Percentiles rank a stretch among this genome's conserved stretches.
Evolutionary conservation across 2,329 filamentous ascomycete species (phyloP).

Genomic region (Cryphonectria parasitica): DNA sequence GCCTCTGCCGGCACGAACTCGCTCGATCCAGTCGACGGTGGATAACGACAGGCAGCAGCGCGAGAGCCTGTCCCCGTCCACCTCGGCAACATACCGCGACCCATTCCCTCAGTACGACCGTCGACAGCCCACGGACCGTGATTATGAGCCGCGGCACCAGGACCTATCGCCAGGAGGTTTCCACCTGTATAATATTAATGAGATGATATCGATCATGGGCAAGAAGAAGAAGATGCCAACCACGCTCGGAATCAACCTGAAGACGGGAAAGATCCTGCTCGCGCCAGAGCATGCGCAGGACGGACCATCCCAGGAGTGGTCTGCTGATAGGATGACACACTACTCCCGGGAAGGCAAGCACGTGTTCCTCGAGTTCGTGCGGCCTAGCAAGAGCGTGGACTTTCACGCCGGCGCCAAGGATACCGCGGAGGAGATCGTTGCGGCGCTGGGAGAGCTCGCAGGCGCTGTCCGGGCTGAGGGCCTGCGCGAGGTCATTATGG

Average conservation of each 20-base stretch:
- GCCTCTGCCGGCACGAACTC: conserved; percentile 63
- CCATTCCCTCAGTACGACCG: conserved; percentile 34
- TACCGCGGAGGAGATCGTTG: conserved; percentile 91
- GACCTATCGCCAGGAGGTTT: conserved; percentile 76
- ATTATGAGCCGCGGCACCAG: conserved; percentile 37
- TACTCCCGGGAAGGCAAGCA: conserved; percentile 98
- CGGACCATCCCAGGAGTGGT: conserved; percentile 89
- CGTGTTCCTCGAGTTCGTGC: conserved; percentile 90
- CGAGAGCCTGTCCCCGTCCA: conserved; percentile 39
- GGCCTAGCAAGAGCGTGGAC: conserved; percentile 92
- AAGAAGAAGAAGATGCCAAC: conserved; percentile 98
- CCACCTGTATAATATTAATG: conserved; percentile 94
- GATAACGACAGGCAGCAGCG: conserved; percentile 34
- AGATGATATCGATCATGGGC: conserved; percentile 96
- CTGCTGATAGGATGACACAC: conserved; percentile 91
- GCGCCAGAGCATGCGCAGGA: conserved; percentile 83
- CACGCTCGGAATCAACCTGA: conserved; percentile 90
- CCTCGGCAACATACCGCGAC: conserved; percentile 34
- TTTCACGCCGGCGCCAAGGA: conserved; percentile 98
- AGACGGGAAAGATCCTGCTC: conserved; percentile 86
- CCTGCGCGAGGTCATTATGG: conserved; percentile 82
- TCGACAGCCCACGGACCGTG: conserved; percentile 35
- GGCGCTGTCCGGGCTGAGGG: conserved; percentile 84
- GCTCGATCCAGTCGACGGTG: conserved; percentile 44
- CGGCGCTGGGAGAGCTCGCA: conserved; percentile 83